phyloP scores from a whole-genome alignment of 345 rosid species.

The Populus ilicifolia region DNA sequence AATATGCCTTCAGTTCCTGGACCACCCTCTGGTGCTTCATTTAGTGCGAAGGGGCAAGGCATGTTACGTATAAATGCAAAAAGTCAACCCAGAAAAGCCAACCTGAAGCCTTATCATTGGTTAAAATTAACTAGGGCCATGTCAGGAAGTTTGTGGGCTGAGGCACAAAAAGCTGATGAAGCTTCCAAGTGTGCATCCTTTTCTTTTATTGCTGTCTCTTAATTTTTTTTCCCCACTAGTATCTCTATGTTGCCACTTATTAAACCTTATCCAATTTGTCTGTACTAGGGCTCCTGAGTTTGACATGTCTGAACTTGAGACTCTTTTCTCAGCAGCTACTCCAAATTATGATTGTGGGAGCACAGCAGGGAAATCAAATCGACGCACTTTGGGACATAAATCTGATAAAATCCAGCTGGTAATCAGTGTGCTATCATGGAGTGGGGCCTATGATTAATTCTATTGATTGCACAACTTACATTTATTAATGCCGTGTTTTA shows the following conservation, averaged over 20 bases:
- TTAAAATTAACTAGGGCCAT: constrained; percentile 80
- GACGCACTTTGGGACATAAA: constrained; percentile 44
- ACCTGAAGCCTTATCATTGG: constrained; percentile 87
- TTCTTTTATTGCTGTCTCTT: constrained; percentile 7
- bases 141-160: constrained; percentile 90
- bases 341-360: constrained; percentile 43
- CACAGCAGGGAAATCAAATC: constrained; percentile 47
- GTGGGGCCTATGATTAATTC: neutral
- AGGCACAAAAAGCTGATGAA: constrained; percentile 71
- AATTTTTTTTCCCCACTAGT: neutral
- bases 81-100: constrained; percentile 53
- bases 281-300: constrained; percentile 69
- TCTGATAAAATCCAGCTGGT: constrained; percentile 84
- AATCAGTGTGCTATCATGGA: constrained; percentile 25
- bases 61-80: constrained; percentile 38
- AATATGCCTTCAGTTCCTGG: constrained; percentile 65
- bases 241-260: constrained; percentile 1
- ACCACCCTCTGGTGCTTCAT: constrained; percentile 40
- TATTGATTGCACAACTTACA: neutral
- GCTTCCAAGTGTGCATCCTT: constrained; percentile 48
- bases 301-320: constrained; percentile 77
- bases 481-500: neutral
- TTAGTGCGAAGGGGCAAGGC: constrained; percentile 50
- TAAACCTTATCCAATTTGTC: constrained; percentile 17
- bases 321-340: constrained; percentile 62